Evolutionary conservation across 257 asterid species (phyloP).

Genomic region (Paulownia fortunei): DNA sequence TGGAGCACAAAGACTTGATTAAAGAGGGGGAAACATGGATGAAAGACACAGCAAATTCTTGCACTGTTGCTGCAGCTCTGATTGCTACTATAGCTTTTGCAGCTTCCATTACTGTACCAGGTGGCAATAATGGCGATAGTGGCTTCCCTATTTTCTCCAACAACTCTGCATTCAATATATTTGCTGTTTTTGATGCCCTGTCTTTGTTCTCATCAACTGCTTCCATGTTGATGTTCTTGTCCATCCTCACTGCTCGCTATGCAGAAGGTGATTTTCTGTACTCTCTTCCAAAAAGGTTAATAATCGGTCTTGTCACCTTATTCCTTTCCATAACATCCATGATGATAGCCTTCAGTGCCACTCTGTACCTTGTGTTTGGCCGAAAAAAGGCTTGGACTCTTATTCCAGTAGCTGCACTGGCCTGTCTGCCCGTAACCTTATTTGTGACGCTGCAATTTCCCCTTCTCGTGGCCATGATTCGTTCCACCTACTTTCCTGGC

Average conservation of each 20-base stretch:
- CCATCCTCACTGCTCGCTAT: constrained; percentile 45
- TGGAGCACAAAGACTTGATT: constrained; percentile 36
- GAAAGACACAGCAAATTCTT: constrained; percentile 48
- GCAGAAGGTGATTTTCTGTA: constrained; percentile 42
- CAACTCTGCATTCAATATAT: constrained; percentile 14
- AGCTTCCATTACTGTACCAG: constrained; percentile 51
- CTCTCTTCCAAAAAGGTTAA: constrained; percentile 41
- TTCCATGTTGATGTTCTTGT: constrained; percentile 45
- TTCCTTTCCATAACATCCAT: constrained; percentile 43
- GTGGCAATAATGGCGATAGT: constrained; percentile 36
- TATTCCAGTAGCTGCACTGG: constrained; percentile 34
- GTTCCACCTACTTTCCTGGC: constrained; percentile 37
- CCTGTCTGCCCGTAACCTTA: constrained; percentile 40
- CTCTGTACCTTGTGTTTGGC: constrained; percentile 40
- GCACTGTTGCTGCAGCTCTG: constrained; percentile 46
- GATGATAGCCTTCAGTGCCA: constrained; percentile 47
- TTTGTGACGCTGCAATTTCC: constrained; percentile 45
- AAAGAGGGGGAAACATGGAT: constrained; percentile 50
- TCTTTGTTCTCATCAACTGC: constrained; percentile 48
- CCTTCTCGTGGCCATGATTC: constrained; percentile 38
- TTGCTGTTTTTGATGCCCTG: constrained; percentile 40
- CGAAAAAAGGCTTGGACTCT: constrained; percentile 36
- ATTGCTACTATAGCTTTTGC: constrained; percentile 47
- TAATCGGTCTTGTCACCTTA: constrained; percentile 37
- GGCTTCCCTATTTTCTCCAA: constrained; percentile 39